A percentile compares a stretch with the other conserved stretches of the same genome.
These are phyloP conservation scores for Thermomucor indicae-seudaticae DNA, from an alignment of 371 early-diverging fungal genomes.

Conservation along the genomic window DNA sequence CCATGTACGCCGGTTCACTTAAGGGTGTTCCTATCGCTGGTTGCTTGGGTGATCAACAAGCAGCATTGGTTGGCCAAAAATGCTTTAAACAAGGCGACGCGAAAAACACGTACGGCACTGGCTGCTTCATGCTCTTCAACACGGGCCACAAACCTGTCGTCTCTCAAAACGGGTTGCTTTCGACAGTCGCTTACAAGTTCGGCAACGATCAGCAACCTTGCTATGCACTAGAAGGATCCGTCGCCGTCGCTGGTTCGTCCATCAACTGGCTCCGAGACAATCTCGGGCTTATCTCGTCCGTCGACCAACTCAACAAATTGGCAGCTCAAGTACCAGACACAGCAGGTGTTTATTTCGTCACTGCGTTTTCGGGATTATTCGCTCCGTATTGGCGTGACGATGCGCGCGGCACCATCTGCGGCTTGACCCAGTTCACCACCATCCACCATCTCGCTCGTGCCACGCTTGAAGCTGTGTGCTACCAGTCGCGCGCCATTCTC, in stretches of 20 bases:
- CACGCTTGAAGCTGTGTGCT: constrained; percentile 87
- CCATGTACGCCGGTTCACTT: constrained; percentile 50
- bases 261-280: constrained; percentile 91
- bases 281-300: constrained; percentile 68
- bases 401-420: constrained; percentile 84
- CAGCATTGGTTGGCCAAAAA: constrained; percentile 91
- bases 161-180: constrained; percentile 81
- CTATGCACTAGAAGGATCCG: constrained; percentile 93
- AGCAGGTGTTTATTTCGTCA: constrained; percentile 91
- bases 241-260: constrained; percentile 90
- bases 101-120: constrained; percentile 95
- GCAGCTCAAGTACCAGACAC: constrained; percentile 59
- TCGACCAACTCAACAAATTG: constrained; percentile 63
- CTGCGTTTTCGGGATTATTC: constrained; percentile 90
- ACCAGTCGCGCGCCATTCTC: constrained; percentile 87
- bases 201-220: constrained; percentile 62
- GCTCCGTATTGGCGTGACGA: constrained; percentile 93
- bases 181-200: constrained; percentile 89
- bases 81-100: constrained; percentile 84
- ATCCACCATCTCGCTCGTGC: constrained; percentile 83
- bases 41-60: constrained; percentile 94
- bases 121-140: constrained; percentile 95
- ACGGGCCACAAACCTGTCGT: constrained; percentile 77
- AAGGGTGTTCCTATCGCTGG: constrained; percentile 72
- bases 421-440: constrained; percentile 83